phyloP scores from a whole-genome alignment of 371 early-diverging fungal genomes.

The Mucor velutinosus region DNA sequence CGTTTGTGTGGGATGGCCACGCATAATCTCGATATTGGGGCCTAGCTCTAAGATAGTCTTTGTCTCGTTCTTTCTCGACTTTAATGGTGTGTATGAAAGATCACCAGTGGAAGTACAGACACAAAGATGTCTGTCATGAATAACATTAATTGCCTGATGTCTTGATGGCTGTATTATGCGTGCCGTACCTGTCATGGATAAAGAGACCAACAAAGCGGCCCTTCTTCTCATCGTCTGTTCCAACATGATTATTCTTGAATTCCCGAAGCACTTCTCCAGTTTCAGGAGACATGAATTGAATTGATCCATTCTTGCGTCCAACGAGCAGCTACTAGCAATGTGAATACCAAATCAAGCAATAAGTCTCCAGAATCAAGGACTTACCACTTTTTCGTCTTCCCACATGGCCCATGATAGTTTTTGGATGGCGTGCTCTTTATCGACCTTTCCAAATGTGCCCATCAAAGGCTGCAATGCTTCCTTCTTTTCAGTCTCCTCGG shows the following conservation, averaged over 20 bases:
- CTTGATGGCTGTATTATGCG: background rate
- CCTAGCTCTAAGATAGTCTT: slow-evolving; percentile 19
- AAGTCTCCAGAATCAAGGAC: background rate
- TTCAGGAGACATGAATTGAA: slow-evolving; percentile 58
- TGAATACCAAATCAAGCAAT: background rate
- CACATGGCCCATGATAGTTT: slow-evolving; percentile 52
- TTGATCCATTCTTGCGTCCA: slow-evolving; percentile 66
- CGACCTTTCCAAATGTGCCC: slow-evolving; percentile 55
- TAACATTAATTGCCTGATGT: background rate
- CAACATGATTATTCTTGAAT: slow-evolving; percentile 45
- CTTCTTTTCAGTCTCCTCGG: slow-evolving; percentile 26
- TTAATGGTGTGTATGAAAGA: slow-evolving; percentile 35
- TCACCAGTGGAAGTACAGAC: slow-evolving; percentile 41
- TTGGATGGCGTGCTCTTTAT: slow-evolving; percentile 55
- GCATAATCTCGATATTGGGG: slow-evolving; percentile 52
- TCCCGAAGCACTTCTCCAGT: slow-evolving; percentile 51
- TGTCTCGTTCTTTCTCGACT: slow-evolving; percentile 12
- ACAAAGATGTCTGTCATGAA: slow-evolving; percentile 26
- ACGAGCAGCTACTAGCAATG: slow-evolving; percentile 47
- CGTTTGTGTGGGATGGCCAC: slow-evolving; percentile 64
- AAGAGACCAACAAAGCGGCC: slow-evolving; percentile 66
- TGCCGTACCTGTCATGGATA: slow-evolving; percentile 51
- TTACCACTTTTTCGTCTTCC: slow-evolving; percentile 38
- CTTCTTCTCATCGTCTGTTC: slow-evolving; percentile 31
- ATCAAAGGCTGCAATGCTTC: slow-evolving; percentile 38